Conservation (phyloP, 1,284 basidiomycete genomes). For the Boletus calvinii region DNA sequence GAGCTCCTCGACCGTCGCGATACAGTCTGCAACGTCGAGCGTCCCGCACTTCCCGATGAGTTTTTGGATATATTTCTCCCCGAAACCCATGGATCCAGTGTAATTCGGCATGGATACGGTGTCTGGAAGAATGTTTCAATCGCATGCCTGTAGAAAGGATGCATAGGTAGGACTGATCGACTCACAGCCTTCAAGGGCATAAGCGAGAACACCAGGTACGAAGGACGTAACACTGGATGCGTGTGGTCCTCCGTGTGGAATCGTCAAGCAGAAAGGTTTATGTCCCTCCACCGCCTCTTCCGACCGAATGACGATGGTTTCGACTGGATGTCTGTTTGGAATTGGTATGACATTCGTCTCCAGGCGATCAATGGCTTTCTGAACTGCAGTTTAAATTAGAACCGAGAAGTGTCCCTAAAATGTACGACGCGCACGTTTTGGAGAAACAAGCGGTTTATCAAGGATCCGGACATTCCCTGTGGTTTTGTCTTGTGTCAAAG, state of each 20-base stretch:
- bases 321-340: constrained; percentile 47
- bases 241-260: constrained; percentile 74
- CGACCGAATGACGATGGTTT: constrained; percentile 51
- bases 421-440: constrained; percentile 36
- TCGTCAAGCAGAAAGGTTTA: constrained; percentile 47
- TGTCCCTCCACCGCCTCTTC: constrained; percentile 13
- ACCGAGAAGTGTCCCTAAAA: too few species aligned
- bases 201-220: constrained; percentile 39
- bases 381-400: constrained; percentile 35
- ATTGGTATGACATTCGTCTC: constrained; percentile 45
- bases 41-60: constrained; percentile 60
- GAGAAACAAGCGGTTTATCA: constrained; percentile 32
- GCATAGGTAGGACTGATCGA: constrained; percentile 1
- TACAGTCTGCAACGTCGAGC: constrained; percentile 67
- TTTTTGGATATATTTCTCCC: constrained; percentile 41
- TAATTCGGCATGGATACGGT: constrained; percentile 66
- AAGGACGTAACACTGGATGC: constrained; percentile 49
- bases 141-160: neutral
- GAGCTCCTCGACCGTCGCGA: constrained; percentile 52
- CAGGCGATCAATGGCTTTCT: constrained; percentile 41
- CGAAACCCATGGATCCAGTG: constrained; percentile 62
- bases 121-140: constrained; percentile 37
- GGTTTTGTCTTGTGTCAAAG: constrained; percentile 2
- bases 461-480: constrained; percentile 11
- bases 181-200: constrained; percentile 64